Conservation (phyloP, 192 early-diverging fungal genomes). For the Backusella australiensis region DNA sequence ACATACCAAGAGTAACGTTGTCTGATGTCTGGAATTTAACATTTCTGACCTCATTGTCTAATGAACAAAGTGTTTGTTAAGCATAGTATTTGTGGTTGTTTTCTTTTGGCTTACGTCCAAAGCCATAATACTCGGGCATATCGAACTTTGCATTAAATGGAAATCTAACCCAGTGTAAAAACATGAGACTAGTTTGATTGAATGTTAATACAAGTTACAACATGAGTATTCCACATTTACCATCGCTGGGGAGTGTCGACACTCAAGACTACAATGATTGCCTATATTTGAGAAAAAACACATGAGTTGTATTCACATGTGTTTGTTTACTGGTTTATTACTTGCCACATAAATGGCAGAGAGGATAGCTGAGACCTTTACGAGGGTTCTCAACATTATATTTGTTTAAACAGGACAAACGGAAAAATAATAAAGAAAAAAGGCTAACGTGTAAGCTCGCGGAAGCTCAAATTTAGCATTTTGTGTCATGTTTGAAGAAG, state of each 20-base stretch:
- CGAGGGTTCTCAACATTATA: neutral
- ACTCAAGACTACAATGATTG: constrained; percentile 8
- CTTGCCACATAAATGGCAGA: constrained; percentile 1
- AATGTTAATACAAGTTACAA: neutral
- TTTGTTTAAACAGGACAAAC: neutral
- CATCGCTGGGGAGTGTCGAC: constrained; percentile 24
- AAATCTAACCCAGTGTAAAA: constrained; percentile 32
- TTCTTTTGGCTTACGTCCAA: constrained; percentile 28
- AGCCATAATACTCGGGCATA: constrained; percentile 36
- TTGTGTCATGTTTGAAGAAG: neutral
- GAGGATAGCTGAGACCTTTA: neutral
- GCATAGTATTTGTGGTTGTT: neutral
- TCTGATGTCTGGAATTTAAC: constrained; percentile 26
- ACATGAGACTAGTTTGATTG: constrained; percentile 20
- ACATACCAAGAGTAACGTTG: constrained; percentile 31
- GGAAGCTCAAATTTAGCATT: neutral
- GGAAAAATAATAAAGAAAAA: neutral
- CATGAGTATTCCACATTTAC: neutral
- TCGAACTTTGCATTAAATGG: constrained; percentile 24
- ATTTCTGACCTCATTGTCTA: constrained; percentile 39
- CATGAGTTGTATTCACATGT: neutral
- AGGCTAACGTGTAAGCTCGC: neutral
- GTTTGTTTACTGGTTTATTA: neutral
- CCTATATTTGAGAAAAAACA: neutral
- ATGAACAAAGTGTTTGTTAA: neutral